These are phyloP conservation scores for Gymnopilus dilepis DNA, from an alignment of 768 basidiomycete species.

Conservation along the genomic window DNA sequence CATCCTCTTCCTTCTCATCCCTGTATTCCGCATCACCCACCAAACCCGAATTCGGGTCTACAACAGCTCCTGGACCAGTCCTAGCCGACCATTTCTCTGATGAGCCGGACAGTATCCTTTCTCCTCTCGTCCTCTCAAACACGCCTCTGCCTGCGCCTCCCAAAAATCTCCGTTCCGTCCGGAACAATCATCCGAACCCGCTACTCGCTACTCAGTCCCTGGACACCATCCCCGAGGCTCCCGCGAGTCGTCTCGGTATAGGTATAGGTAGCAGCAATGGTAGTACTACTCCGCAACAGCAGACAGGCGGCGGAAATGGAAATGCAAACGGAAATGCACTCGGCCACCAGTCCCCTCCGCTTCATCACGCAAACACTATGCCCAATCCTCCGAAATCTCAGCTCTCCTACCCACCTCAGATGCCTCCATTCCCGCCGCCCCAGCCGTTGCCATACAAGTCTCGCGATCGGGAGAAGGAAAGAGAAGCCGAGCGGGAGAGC, in stretches of 20 bases:
- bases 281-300: not conserved
- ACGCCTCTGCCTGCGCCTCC: slow-evolving; percentile 36
- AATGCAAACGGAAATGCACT: no score
- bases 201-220: slow-evolving; percentile 37
- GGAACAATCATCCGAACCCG: slow-evolving; percentile 36
- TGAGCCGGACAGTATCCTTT: slow-evolving; percentile 51
- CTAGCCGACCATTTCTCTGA: slow-evolving; percentile 42
- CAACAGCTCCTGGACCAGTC: slow-evolving; percentile 16
- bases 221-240: slow-evolving; percentile 44
- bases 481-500: slow-evolving; percentile 1
- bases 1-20: slow-evolving; percentile 23
- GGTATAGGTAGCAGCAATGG: no score
- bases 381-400: slow-evolving; percentile 17
- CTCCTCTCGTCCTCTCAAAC: slow-evolving; percentile 45
- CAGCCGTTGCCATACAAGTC: slow-evolving; percentile 2
- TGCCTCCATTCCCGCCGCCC: slow-evolving; percentile 6
- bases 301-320: slow-evolving; percentile 10
- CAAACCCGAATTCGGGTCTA: slow-evolving; percentile 24
- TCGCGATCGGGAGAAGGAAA: slow-evolving; percentile 6
- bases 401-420: slow-evolving; percentile 8
- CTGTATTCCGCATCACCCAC: slow-evolving; percentile 26
- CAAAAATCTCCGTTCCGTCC: slow-evolving; percentile 25
- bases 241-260: not conserved
- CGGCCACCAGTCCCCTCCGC: not conserved
- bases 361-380: slow-evolving; percentile 16